A percentile compares a stretch with the other conserved stretches of the same genome.
These are phyloP conservation scores for Thalassiosira oceanica DNA, from an alignment of 352 stramenopile genomes.

Conservation along the genomic window DNA sequence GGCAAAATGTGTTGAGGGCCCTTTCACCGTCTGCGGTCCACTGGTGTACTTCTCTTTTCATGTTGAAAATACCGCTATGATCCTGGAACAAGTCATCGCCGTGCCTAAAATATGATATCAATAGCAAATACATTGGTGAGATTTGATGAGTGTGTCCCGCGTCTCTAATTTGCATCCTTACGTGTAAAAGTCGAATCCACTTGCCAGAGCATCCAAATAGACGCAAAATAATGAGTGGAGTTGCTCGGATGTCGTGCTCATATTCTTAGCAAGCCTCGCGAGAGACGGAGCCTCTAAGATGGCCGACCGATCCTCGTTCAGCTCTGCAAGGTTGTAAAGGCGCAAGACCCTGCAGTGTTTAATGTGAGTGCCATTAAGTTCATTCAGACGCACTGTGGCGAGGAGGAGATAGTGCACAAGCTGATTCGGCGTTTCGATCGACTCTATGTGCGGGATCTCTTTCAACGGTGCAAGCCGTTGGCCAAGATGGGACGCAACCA, in stretches of 20 bases:
- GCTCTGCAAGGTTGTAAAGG: conserved; percentile 35
- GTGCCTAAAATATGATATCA: too few species aligned
- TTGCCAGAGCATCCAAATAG: conserved; percentile 26
- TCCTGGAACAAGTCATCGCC: too few species aligned
- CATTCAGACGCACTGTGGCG: conserved; percentile 38
- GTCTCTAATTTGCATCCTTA: too few species aligned
- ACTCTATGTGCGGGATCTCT: conserved; percentile 7
- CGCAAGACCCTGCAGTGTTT: conserved; percentile 28
- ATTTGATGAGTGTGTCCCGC: conserved; percentile 29
- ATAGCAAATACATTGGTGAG: conserved; percentile 38
- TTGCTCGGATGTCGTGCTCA: conserved; percentile 18
- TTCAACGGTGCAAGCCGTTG: conserved; percentile 24
- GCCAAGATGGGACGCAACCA: conserved; percentile 32
- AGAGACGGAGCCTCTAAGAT: conserved; percentile 14
- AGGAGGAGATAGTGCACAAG: conserved; percentile 39
- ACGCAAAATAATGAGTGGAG: conserved; percentile 37
- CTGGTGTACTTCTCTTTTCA: too few species aligned
- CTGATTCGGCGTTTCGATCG: conserved; percentile 43
- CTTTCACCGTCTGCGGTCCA: too few species aligned
- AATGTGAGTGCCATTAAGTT: conserved; percentile 17
- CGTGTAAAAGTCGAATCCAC: conserved; percentile 32
- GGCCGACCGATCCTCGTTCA: conserved; percentile 9
- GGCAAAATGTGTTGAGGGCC: too few species aligned
- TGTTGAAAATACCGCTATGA: too few species aligned
- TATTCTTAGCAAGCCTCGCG: conserved; percentile 26